Evolutionary conservation across 257 asterid species (phyloP), one percentile per base, ranked within the genome.

Genomic region (Phtheirospermum japonicum): DNA sequence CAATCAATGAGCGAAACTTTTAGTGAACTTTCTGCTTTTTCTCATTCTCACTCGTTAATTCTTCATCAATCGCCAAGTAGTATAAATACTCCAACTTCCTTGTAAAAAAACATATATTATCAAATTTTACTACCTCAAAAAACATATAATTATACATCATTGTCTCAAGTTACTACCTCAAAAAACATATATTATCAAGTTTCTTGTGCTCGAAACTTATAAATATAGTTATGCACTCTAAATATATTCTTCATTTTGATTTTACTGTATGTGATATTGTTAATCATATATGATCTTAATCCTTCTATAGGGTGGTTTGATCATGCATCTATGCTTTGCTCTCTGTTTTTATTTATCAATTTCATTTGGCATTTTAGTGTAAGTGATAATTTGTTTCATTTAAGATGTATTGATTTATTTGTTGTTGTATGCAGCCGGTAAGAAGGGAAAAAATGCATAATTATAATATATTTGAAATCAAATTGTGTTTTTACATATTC

Each of bases 401-500:
- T 18, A 18, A 55, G 45, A 73, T 49, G 59, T 61, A 54, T 57
- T 74, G 36, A 46, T 60, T 64, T 59, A 48, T 37, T 64, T 65
- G 23, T 60, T 71, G 30, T 66, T 78, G 9, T 37, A 7, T 75
- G 84, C 90, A 83, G 90, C 90, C 90, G 8, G 90, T 83, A n/a
- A n/a, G n/a, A n/a, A n/a, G n/a, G n/a, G n/a, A n/a, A n/a, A n/a
- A n/a, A n/a, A n/a, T n/a, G n/a, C n/a, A n/a, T n/a, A n/a, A n/a
- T n/a, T n/a, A n/a, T n/a, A n/a, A n/a, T n/a, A n/a, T n/a, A n/a
- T n/a, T n/a, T n/a, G n/a, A n/a, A n/a, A n/a, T n/a, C n/a, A n/a
- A n/a, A n/a, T n/a, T n/a, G n/a, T n/a, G n/a, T n/a, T n/a, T n/a
- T n/a, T n/a, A n/a, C n/a, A n/a, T n/a, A n/a, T n/a, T n/a, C n/a